These are phyloP conservation scores for Tribonema minus DNA, from an alignment of 108 stramenopile species.

Conservation along the genomic window DNA sequence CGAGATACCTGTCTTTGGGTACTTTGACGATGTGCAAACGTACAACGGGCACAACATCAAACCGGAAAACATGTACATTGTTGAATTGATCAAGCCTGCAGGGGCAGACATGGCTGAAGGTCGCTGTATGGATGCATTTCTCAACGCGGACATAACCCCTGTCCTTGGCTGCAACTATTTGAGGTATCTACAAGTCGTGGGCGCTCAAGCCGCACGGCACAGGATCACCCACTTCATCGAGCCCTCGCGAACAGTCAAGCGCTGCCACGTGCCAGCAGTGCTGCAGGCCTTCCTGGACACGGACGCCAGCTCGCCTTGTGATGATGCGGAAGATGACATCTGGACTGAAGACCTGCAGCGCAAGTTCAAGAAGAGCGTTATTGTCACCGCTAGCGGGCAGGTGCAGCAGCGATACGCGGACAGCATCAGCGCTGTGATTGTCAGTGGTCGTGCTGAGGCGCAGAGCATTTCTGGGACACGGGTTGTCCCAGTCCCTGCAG, in stretches of 20 bases:
- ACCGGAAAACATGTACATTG: background rate
- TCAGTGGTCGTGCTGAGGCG: background rate
- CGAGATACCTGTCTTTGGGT: background rate
- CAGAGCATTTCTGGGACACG: background rate
- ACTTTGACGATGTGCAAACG: conserved; percentile 1
- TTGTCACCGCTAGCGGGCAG: background rate
- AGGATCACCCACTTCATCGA: background rate
- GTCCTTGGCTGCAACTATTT: conserved; percentile 5
- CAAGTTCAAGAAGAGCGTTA: background rate
- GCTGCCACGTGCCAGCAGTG: background rate
- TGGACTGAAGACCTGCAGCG: background rate
- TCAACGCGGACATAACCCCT: conserved; percentile 1
- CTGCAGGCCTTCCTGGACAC: background rate
- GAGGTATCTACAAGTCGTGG: background rate
- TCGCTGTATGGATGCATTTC: background rate
- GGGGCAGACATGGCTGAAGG: background rate
- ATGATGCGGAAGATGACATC: background rate
- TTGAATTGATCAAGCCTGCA: background rate
- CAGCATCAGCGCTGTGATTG: background rate
- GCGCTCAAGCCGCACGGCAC: background rate
- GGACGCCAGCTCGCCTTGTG: background rate
- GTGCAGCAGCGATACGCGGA: conserved; percentile 16
- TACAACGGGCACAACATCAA: conserved; percentile 1
- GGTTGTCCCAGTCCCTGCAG: background rate
- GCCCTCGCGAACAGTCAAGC: background rate